phyloP scores from a whole-genome alignment of 192 early-diverging fungal species.

The Lunasporangiospora selenospora region DNA sequence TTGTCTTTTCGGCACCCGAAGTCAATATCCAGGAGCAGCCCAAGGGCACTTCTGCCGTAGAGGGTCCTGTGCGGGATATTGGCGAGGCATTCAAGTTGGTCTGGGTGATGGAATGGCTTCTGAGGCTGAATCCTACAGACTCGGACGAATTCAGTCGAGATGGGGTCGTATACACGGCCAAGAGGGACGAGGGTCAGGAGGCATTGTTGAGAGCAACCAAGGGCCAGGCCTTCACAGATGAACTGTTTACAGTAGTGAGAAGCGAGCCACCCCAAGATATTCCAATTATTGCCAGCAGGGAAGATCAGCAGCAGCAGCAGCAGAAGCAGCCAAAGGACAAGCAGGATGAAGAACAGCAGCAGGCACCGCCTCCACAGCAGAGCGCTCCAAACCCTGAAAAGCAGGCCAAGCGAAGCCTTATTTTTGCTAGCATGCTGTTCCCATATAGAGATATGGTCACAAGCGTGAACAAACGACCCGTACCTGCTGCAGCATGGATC shows the following conservation, averaged over 20 bases:
- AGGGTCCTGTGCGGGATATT: constrained; percentile 26
- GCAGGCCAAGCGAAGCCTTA: constrained; percentile 49
- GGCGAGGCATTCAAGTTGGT: constrained; percentile 47
- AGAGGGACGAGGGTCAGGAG: constrained; percentile 28
- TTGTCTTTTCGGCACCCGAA: constrained; percentile 54
- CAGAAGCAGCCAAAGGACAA: background rate
- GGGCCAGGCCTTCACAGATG: constrained; percentile 12
- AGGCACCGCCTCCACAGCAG: too few species aligned
- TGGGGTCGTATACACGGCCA: constrained; percentile 17
- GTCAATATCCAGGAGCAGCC: constrained; percentile 38
- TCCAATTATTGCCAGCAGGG: constrained; percentile 25
- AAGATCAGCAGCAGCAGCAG: constrained; percentile 4
- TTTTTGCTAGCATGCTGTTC: constrained; percentile 63
- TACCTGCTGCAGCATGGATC: constrained; percentile 56
- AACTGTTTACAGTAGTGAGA: constrained; percentile 26
- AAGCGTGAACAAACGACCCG: constrained; percentile 51
- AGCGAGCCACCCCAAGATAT: constrained; percentile 11
- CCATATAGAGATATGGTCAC: constrained; percentile 56
- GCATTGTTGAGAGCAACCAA: constrained; percentile 14
- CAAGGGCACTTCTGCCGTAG: constrained; percentile 15
- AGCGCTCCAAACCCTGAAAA: constrained; percentile 32
- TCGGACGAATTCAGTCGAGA: constrained; percentile 3
- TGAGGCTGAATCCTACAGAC: constrained; percentile 25
- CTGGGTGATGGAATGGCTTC: constrained; percentile 54
- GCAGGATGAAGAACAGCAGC: too few species aligned